Percentiles rank a stretch among this genome's conserved stretches.
phyloP scores from a whole-genome alignment of 345 rosid genomes.

The Gossypium arboreum region DNA sequence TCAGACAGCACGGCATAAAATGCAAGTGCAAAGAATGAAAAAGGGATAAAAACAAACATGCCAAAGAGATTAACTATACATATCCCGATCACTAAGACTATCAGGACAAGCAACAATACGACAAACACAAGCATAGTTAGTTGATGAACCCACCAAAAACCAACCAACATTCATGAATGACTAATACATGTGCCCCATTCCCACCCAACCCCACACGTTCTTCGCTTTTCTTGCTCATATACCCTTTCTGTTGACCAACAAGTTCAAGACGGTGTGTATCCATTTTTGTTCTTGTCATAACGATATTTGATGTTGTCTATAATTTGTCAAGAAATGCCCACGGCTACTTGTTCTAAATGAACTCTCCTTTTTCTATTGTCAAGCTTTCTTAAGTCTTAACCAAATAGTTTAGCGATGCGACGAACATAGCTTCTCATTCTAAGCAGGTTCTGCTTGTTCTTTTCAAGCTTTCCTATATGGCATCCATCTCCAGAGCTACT shows the following conservation, averaged over 20 bases:
- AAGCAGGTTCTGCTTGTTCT: neutral
- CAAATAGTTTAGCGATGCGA: neutral
- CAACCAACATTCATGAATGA: neutral
- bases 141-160: neutral
- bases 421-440: neutral
- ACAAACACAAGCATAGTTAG: neutral
- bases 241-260: neutral
- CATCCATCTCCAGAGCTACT: neutral
- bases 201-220: neutral
- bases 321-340: neutral
- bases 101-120: neutral
- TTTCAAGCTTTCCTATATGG: neutral
- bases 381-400: neutral
- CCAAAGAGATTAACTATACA: neutral
- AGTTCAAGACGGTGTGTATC: neutral
- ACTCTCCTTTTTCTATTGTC: neutral
- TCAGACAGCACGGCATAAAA: neutral
- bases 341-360: neutral
- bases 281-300: neutral
- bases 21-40: neutral
- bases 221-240: neutral
- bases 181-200: neutral
- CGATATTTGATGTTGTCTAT: neutral
- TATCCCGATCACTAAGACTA: neutral
- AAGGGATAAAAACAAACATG: neutral